Base-by-base conservation (phyloP, 1,284 basidiomycete genomes). In the Tremellales sp. region DNA sequence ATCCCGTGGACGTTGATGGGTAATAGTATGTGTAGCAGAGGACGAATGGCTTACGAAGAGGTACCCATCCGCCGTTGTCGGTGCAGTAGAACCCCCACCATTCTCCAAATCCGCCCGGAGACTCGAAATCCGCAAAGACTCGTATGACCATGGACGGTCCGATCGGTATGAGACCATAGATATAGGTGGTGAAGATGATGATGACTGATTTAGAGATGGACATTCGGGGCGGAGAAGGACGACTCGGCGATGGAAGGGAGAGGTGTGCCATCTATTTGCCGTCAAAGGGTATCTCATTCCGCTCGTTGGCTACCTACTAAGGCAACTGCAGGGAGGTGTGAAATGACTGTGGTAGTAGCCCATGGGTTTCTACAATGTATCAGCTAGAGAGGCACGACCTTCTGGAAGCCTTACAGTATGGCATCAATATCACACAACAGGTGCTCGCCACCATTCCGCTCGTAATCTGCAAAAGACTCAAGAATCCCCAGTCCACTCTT, bases 51-150 rank as follows among this genome's bases (percentile, higher is more conserved):
- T 50, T 27, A 54, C 56, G 43, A 4, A 44, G 40, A 18, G 51
- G 34, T 40, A 47, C 51, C 56, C 56, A 58, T n/a, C 28, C 16
- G 3, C 33, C 40, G 9, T 26, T 22, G 14, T 47, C 47, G 5
- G 40, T 24, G 40, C 54, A 58, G 33, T 58, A 56, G n/a, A 45
- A 40, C 2, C 56, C 56, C 56, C 56, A 58, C 53, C 51, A 57
- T 22, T 36, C 33, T 12, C 35, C 49, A 16, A 56, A 43, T 14
- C 47, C 46, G 5, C 37, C 32, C 9, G 35, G 18, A 7, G 43
- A 28, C 12, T 34, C 26, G 32, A 46, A 51, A 2, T 25, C 39
- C 13, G 24, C 8, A 3, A 35, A 29, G 12, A 40, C 45, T 7
- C 47, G 43, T 14, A 31, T 40, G 21, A 47, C 37, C 4, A 57